phyloP scores from a whole-genome alignment of 1,284 basidiomycete species.

The Amylostereum chailletii region DNA sequence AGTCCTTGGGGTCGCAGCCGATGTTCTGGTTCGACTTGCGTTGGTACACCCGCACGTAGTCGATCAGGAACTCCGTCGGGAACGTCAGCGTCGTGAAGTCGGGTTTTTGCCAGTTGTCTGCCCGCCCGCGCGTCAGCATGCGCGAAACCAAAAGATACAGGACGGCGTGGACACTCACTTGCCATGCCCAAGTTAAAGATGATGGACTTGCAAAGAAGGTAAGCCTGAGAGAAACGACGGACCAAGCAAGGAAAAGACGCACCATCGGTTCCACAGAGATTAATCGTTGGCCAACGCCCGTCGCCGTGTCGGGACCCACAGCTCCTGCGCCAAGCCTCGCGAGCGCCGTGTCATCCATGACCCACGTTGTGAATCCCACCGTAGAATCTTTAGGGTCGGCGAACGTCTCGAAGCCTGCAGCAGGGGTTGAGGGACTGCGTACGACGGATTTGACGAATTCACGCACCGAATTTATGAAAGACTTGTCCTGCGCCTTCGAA shows the following conservation, averaged over 20 bases:
- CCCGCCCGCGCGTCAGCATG: too few species aligned
- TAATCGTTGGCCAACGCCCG: not conserved
- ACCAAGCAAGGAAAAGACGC: not conserved
- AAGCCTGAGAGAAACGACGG: not conserved
- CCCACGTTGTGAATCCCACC: slow-evolving; percentile 62
- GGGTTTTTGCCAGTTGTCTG: not conserved
- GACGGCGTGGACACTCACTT: too few species aligned
- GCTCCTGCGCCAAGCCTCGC: slow-evolving; percentile 46
- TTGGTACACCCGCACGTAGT: slow-evolving; percentile 1
- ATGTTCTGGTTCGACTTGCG: slow-evolving; percentile 1
- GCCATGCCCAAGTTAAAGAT: not conserved
- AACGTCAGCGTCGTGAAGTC: not conserved
- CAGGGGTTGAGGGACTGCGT: not conserved
- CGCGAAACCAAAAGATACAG: too few species aligned
- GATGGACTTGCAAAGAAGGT: not conserved
- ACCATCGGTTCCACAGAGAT: slow-evolving; percentile 1
- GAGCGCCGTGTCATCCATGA: slow-evolving; percentile 41
- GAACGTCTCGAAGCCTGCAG: slow-evolving; percentile 61
- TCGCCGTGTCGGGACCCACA: slow-evolving; percentile 33
- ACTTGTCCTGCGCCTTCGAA: slow-evolving; percentile 44
- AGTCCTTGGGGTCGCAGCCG: not conserved
- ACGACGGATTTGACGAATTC: not conserved
- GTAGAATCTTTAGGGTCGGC: slow-evolving; percentile 42
- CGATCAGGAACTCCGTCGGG: not conserved
- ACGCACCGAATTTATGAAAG: slow-evolving; percentile 38